Evolutionary conservation across 177 flowering plant species (phyloP), one percentile per base, ranked within the genome.

Genomic region (Telopea speciosissima): DNA sequence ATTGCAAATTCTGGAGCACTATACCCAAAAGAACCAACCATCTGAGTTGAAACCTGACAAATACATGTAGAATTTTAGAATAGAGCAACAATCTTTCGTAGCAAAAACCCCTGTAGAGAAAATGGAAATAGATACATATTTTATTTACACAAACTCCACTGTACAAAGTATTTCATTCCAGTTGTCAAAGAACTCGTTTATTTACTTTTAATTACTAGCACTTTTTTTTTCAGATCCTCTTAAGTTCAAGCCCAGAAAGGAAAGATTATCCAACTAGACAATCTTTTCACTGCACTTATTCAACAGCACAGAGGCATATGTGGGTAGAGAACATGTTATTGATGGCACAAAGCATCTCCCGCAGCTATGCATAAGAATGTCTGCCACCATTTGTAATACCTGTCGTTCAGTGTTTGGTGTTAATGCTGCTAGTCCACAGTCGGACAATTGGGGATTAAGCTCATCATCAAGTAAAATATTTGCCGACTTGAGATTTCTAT

Each of bases 1-100:
- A 91, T 80, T 25, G 97, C 97, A 78, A 92, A 95, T 72, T 95
- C 99, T 36, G 99, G 99, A 67, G 99, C 97, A 74, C 97, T 92
- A 68, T 95, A 95, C 64, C 99, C 99, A 79, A 94, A 94, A 45
- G 96, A 88, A 73, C 94, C 97, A 69, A 92, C 84, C 89, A 92
- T 85, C 76, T 90, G 91, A 58, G 93, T 85, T 13, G 98, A 87
- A 64, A 89, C 85, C 98, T 94, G 85, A 66, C 54, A 81, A 73
- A 72, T 13, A 33, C 9, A 63, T 45, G 16, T 24, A 52, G 65
- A 61, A 68, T 6, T 36, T 49, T 52, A 26, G 17, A 3, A 49
- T 49, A 49, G 54, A 49, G 54, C 54, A 49, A 44, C 49, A 44
- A 44, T 44, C 49, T 44, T 44, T 28, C 31, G 4, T 28, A 0